These are phyloP conservation scores for Myxozyma geophila DNA, from an alignment of 805 yeast species.

Conservation along the genomic window DNA sequence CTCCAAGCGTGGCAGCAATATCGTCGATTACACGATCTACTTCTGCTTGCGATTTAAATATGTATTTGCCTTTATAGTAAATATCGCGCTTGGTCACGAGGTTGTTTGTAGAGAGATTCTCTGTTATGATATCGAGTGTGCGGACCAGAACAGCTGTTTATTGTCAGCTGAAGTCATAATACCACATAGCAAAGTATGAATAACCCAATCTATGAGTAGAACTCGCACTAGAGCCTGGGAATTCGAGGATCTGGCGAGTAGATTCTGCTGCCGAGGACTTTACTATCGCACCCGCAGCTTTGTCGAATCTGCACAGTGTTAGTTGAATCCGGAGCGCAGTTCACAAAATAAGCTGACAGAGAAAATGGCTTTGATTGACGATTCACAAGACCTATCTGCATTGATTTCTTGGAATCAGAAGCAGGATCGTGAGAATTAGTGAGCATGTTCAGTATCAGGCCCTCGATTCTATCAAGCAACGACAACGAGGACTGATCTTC, in stretches of 20 bases:
- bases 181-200: neutral
- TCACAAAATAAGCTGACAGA: neutral
- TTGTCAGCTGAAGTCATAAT: neutral
- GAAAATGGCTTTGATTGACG: neutral
- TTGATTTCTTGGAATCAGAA: neutral
- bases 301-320: neutral
- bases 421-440: neutral
- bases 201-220: conserved; percentile 10
- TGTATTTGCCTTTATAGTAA: conserved; percentile 59
- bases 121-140: conserved; percentile 24
- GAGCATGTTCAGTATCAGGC: conserved; percentile 3
- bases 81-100: conserved; percentile 57
- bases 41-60: conserved; percentile 53
- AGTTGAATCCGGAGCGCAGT: neutral
- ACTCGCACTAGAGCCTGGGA: conserved; percentile 13
- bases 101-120: conserved; percentile 7
- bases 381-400: neutral
- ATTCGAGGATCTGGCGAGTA: neutral
- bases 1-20: conserved; percentile 48
- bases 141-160: conserved; percentile 20
- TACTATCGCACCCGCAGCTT: neutral
- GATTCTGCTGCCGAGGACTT: neutral
- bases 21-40: conserved; percentile 51
- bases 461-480: conserved; percentile 1
- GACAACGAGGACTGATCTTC: neutral